A percentile compares a stretch with the other conserved stretches of the same genome.
Conservation (phyloP, 1,139 yeast species). For the Scheffersomyces stambukii region DNA sequence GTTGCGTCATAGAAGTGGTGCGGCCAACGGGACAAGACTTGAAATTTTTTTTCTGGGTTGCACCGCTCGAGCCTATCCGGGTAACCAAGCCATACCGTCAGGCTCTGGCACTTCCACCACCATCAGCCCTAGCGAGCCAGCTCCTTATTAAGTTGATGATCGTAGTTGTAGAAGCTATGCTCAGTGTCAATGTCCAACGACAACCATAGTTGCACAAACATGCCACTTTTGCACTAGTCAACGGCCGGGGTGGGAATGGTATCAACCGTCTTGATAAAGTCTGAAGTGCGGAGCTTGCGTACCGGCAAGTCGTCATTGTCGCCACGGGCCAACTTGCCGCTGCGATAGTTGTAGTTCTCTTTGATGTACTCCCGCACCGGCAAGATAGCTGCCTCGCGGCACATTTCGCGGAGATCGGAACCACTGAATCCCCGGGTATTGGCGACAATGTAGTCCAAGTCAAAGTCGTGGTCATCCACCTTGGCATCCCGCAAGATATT, state of each 20-base stretch:
- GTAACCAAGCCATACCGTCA: too few relatives aligned
- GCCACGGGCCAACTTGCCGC: constrained; percentile 34
- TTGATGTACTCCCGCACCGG: constrained; percentile 85
- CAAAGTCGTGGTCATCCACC: constrained; percentile 54
- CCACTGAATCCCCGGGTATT: constrained; percentile 81
- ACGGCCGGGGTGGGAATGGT: constrained; percentile 30
- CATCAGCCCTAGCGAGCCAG: too few relatives aligned
- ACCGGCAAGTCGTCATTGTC: constrained; percentile 28
- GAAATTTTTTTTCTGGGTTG: too few relatives aligned
- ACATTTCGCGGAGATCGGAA: constrained; percentile 83
- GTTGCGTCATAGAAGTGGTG: too few relatives aligned
- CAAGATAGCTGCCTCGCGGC: constrained; percentile 88
- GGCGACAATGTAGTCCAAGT: constrained; percentile 54
- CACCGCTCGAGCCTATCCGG: too few relatives aligned
- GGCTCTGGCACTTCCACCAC: too few relatives aligned
- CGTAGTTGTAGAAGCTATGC: too few relatives aligned
- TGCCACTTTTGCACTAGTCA: too few relatives aligned
- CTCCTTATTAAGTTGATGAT: too few relatives aligned
- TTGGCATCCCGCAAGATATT: constrained; percentile 65
- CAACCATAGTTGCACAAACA: too few relatives aligned
- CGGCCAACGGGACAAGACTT: too few relatives aligned
- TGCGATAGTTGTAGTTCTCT: constrained; percentile 35
- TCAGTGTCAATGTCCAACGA: too few relatives aligned
- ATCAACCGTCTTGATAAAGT: constrained; percentile 37
- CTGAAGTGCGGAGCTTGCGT: constrained; percentile 43